Conservation (phyloP, 768 basidiomycete species). For the Coprinopsis cinerea region DNA sequence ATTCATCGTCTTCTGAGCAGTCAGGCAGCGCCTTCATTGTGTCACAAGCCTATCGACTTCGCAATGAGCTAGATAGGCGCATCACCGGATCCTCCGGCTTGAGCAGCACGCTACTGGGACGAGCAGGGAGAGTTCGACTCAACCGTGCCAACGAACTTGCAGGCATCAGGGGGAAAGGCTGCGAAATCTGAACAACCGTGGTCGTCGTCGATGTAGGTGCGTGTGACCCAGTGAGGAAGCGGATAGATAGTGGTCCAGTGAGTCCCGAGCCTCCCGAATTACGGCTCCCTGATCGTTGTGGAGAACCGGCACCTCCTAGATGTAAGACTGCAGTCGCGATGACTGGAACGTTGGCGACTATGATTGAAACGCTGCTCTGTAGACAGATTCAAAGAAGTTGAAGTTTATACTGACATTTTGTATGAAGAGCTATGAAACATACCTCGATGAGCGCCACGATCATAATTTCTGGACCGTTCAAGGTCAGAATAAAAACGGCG, state of each 20-base stretch:
- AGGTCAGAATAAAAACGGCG: slow-evolving; percentile 32
- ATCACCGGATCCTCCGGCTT: background rate
- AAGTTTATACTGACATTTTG: background rate
- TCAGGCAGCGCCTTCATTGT: too few relatives aligned
- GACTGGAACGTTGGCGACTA: slow-evolving; percentile 36
- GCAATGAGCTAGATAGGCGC: too few relatives aligned
- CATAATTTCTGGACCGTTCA: slow-evolving; percentile 23
- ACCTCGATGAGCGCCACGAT: slow-evolving; percentile 42
- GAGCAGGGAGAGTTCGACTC: background rate
- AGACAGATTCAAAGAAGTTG: background rate
- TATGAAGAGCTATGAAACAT: slow-evolving; percentile 1
- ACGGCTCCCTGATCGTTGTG: background rate
- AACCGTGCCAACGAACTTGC: too few relatives aligned
- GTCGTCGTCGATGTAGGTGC: background rate
- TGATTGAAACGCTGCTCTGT: slow-evolving; percentile 29
- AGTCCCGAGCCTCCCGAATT: background rate
- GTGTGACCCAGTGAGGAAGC: background rate
- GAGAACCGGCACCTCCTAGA: slow-evolving; percentile 1
- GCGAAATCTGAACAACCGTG: background rate
- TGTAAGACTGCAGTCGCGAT: slow-evolving; percentile 22
- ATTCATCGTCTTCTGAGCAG: too few relatives aligned
- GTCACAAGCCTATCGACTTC: too few relatives aligned
- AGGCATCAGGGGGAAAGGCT: background rate
- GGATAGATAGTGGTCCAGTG: background rate
- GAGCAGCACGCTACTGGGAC: background rate